These are phyloP conservation scores for Hanseniaspora occidentalis DNA, from an alignment of 805 yeast species.

Conservation along the genomic window DNA sequence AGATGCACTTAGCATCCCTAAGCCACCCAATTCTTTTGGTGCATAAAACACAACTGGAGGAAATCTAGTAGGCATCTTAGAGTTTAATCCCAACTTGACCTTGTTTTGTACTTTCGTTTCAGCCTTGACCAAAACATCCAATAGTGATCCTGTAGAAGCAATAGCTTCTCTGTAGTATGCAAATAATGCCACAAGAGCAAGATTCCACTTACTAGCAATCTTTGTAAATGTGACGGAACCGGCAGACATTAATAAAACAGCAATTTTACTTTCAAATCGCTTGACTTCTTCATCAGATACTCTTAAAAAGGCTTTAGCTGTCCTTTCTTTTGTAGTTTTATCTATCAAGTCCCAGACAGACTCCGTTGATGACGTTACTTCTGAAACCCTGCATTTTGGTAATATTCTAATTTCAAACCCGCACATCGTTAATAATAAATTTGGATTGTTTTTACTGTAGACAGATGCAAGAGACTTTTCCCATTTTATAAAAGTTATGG, in stretches of 20 bases:
- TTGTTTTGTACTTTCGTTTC: constrained; percentile 91
- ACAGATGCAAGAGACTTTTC: constrained; percentile 73
- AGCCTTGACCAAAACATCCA: constrained; percentile 76
- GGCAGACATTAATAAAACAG: constrained; percentile 87
- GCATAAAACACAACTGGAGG: constrained; percentile 99
- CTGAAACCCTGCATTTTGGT: constrained; percentile 55
- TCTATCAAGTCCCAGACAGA: constrained; percentile 86
- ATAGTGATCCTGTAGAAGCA: constrained; percentile 61
- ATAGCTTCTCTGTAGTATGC: constrained; percentile 91
- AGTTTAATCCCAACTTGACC: constrained; percentile 87
- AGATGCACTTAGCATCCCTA: constrained; percentile 96
- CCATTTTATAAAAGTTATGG: constrained; percentile 68
- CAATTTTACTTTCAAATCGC: constrained; percentile 66
- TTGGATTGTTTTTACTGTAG: constrained; percentile 83
- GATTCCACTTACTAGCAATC: constrained; percentile 92
- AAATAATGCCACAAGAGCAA: constrained; percentile 74
- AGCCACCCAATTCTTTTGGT: constrained; percentile 93
- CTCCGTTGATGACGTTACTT: constrained; percentile 47
- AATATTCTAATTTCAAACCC: constrained; percentile 88
- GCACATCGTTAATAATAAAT: constrained; percentile 76
- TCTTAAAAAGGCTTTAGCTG: constrained; percentile 77
- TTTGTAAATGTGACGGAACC: constrained; percentile 94
- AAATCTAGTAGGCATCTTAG: constrained; percentile 96
- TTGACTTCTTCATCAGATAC: constrained; percentile 75
- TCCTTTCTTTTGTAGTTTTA: constrained; percentile 62